A percentile compares a stretch with the other conserved stretches of the same genome.
Evolutionary conservation across 1,139 yeast species (phyloP).

Genomic region (Geotrichum candidum): DNA sequence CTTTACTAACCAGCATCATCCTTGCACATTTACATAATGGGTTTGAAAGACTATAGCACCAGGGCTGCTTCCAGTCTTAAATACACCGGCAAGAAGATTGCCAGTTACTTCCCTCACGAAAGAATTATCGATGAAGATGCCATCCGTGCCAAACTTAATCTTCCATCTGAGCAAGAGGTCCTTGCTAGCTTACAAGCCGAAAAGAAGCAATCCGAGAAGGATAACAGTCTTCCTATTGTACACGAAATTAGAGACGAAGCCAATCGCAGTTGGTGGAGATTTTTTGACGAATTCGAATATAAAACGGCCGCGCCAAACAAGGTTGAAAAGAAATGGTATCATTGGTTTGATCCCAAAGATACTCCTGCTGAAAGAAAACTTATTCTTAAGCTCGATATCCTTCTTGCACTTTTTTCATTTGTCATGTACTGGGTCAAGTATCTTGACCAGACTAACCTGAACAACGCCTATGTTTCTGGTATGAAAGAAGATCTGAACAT

Average conservation of each 20-base stretch:
- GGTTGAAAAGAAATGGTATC: constrained; percentile 40
- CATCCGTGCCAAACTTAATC: neutral
- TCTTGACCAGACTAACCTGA: constrained; percentile 50
- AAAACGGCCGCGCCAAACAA: constrained; percentile 26
- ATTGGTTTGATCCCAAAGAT: constrained; percentile 57
- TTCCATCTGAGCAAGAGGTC: neutral
- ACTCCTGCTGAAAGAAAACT: constrained; percentile 49
- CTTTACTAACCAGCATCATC: neutral
- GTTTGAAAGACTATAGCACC: too few species aligned
- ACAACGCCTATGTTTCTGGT: constrained; percentile 66
- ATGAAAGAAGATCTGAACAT: constrained; percentile 54
- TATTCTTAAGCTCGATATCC: constrained; percentile 55
- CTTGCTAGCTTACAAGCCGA: neutral
- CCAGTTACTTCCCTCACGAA: constrained; percentile 8
- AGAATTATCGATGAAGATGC: constrained; percentile 12
- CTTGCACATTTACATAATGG: neutral
- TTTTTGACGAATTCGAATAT: constrained; percentile 56
- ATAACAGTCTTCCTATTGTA: neutral
- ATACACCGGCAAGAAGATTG: neutral
- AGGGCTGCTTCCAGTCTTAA: neutral
- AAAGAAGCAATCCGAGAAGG: neutral
- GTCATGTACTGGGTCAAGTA: constrained; percentile 68
- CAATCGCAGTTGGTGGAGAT: constrained; percentile 57
- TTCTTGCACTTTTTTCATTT: constrained; percentile 54
- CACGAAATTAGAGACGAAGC: constrained; percentile 40